A percentile compares a stretch with the other conserved stretches of the same genome.
Conservation (phyloP, 202 grass and related monocot genomes). For the Zizania palustris region DNA sequence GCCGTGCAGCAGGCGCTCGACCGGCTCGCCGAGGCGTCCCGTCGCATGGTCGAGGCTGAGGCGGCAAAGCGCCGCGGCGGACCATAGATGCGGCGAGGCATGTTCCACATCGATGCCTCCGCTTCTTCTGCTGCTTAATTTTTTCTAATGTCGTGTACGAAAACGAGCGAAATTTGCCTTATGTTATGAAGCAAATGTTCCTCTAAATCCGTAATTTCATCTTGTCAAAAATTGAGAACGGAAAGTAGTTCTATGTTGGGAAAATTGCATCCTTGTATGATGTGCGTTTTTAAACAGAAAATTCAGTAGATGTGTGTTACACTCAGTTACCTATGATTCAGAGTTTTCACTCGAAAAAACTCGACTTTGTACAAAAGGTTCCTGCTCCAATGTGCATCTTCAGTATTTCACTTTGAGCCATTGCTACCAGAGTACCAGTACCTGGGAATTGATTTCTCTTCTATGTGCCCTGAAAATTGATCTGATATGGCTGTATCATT, state of each 20-base stretch:
- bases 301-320: conserved; percentile 4
- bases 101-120: background rate
- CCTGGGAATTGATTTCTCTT: background rate
- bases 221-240: conserved; percentile 9
- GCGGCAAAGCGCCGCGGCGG: conserved; percentile 56
- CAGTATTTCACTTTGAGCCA: background rate
- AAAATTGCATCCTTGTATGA: conserved; percentile 40
- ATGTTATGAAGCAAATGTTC: background rate
- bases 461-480: conserved; percentile 8
- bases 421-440: background rate
- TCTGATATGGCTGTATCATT: conserved; percentile 5
- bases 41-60: conserved; percentile 71
- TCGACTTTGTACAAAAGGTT: conserved; percentile 29
- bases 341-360: background rate
- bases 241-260: background rate
- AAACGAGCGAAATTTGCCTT: conserved; percentile 11
- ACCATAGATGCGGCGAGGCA: conserved; percentile 15
- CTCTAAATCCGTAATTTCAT: conserved; percentile 1
- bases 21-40: conserved; percentile 65
- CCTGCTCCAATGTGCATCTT: background rate
- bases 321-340: conserved; percentile 7
- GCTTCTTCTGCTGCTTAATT: conserved; percentile 23
- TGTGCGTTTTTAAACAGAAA: background rate
- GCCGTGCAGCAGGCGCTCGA: conserved; percentile 77
- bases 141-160: conserved; percentile 17